Evolutionary conservation across 306 rosid genomes (phyloP).

Genomic region (Luffa acutangula): DNA sequence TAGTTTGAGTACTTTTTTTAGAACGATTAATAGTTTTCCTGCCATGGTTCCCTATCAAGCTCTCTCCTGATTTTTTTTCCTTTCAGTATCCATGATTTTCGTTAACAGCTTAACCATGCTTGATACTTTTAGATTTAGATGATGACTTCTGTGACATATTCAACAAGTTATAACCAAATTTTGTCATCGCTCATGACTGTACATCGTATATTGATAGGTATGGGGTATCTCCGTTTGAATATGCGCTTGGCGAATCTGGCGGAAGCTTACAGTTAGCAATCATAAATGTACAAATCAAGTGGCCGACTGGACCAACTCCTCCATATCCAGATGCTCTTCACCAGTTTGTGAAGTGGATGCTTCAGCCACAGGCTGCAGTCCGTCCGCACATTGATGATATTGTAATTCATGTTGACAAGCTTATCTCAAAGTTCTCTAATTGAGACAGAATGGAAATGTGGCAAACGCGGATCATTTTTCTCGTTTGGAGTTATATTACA

Average conservation of each 20-base stretch:
- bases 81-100: neutral
- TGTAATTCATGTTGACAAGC: slow-evolving; percentile 85
- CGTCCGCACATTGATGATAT: slow-evolving; percentile 88
- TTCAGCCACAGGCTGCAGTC: slow-evolving; percentile 80
- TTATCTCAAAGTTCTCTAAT: slow-evolving; percentile 70
- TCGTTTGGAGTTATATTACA: neutral
- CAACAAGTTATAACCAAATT: neutral
- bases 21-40: neutral
- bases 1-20: neutral
- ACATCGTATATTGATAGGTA: slow-evolving; percentile 39
- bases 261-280: slow-evolving; percentile 94
- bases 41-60: neutral
- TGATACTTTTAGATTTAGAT: neutral
- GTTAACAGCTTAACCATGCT: neutral
- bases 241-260: slow-evolving; percentile 94
- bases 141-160: neutral
- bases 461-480: neutral
- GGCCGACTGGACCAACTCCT: slow-evolving; percentile 81
- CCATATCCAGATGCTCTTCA: slow-evolving; percentile 88
- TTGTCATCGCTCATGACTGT: slow-evolving; percentile 8
- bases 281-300: slow-evolving; percentile 78
- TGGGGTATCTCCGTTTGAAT: slow-evolving; percentile 94
- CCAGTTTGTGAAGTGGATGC: slow-evolving; percentile 97
- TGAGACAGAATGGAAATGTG: slow-evolving; percentile 24
- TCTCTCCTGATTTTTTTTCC: neutral